Evolutionary conservation across 73 alveolate genomes (phyloP), one percentile per base, ranked within the genome.

Genomic region (Paramecium sexaurelia): DNA sequence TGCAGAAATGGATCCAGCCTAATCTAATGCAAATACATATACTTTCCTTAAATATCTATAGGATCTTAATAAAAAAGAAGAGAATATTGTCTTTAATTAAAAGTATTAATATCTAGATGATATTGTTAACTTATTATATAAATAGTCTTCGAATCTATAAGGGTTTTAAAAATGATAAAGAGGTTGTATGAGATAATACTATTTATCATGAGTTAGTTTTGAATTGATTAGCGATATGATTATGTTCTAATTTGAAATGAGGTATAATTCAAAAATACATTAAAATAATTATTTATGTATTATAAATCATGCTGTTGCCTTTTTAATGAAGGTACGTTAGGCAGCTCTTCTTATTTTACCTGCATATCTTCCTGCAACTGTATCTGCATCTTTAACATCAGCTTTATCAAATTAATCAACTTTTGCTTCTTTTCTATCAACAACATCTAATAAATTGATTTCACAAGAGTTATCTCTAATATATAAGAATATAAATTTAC

Each of bases 311-410:
- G 78, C 36, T 45, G 94, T 88, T 6, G 94, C 87, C 29, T 75
- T 55, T 66, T 88, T 88, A 33, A 82, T 88, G 33, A 88, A 88
- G 6, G 73, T 43, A 55, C 94, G 69, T 55, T 68, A 39, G 7
- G 94, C 45, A 39, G 82, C 55, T 82, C 87, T 88, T 47, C 94
- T 88, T 40, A 82, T 36, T 55, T 88, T 88, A 22, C 87, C 84
- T 39, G 90, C 94, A 26, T 69, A 88, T 47, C 87, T 88, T 39
- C 94, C 94, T 22, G 94, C 94, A 55, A 88, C 85, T 17, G 94
- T 88, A 71, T 88, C 94, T 39, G 73, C 84, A 68, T 88, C 94
- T 51, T 88, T 68, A 20, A 51, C 69, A 61, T 88, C 87, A 41
- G 91, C 55, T 82, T 88, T 88, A 68, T 88, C 94, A 71, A 88